Conservation (phyloP, 805 yeast genomes). For the Candida awuae region DNA sequence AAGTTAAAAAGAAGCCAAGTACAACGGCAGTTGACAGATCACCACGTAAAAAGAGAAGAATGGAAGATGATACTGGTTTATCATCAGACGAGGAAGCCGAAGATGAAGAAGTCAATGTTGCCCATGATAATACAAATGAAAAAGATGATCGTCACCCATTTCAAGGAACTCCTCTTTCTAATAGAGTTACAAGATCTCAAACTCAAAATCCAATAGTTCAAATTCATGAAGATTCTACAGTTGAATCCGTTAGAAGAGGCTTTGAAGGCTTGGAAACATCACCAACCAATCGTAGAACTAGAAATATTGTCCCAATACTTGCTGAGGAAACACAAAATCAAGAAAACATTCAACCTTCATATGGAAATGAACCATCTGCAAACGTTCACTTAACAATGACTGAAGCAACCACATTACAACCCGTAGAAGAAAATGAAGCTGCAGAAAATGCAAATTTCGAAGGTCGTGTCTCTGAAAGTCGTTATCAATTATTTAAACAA, state of each 20-base stretch:
- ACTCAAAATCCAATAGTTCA: not conserved
- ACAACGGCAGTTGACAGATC: constrained; percentile 26
- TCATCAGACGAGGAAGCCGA: constrained; percentile 16
- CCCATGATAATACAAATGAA: constrained; percentile 5
- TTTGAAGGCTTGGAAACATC: constrained; percentile 18
- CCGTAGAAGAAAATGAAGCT: constrained; percentile 6
- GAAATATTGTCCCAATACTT: not conserved
- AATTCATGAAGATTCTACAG: constrained; percentile 23
- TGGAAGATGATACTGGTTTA: constrained; percentile 11
- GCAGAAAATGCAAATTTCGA: constrained; percentile 14
- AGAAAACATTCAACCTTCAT: not conserved
- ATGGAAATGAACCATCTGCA: not conserved
- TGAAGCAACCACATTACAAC: constrained; percentile 16
- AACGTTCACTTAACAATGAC: constrained; percentile 3
- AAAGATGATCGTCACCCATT: no score
- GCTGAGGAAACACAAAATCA: not conserved
- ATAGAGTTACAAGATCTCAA: constrained; percentile 10
- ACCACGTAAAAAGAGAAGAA: constrained; percentile 32
- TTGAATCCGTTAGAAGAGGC: constrained; percentile 20
- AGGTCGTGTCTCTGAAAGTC: constrained; percentile 40
- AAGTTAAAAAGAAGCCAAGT: constrained; percentile 30
- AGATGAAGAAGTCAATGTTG: constrained; percentile 15
- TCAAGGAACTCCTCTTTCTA: no score
- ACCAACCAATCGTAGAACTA: constrained; percentile 2
- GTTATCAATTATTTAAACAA: constrained; percentile 40